Evolutionary conservation across 1,139 yeast species (phyloP).

Genomic region (Pneumocystis wakefieldiae): DNA sequence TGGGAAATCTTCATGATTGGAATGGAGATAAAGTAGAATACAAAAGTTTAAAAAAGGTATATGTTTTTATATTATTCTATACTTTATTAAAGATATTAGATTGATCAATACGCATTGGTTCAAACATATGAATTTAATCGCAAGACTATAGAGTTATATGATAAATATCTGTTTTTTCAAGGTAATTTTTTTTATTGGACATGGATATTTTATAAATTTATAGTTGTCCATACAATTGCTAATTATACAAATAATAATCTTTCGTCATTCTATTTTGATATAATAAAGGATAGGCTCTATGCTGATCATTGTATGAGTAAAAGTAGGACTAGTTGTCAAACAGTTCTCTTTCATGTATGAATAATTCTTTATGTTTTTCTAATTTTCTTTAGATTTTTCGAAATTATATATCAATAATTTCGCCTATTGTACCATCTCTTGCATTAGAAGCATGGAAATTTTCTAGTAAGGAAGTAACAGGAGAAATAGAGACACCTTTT

Average conservation of each 20-base stretch:
- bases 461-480: constrained; percentile 28
- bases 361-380: not conserved
- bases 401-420: constrained; percentile 47
- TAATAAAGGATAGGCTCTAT: constrained; percentile 71
- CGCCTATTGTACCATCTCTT: constrained; percentile 71
- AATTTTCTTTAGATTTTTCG: constrained; percentile 33
- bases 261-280: constrained; percentile 75
- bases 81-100: constrained; percentile 30
- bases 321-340: constrained; percentile 53
- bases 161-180: constrained; percentile 48
- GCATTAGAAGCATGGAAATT: constrained; percentile 80
- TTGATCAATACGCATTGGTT: constrained; percentile 54
- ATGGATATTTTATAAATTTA: not conserved
- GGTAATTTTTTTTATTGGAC: constrained; percentile 23
- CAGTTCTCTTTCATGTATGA: constrained; percentile 35
- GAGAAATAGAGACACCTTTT: constrained; percentile 13
- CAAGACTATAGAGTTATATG: constrained; percentile 34
- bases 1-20: constrained; percentile 53
- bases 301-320: constrained; percentile 40
- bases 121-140: constrained; percentile 38
- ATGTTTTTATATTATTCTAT: constrained; percentile 16
- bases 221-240: constrained; percentile 36
- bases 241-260: constrained; percentile 60
- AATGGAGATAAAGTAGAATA: constrained; percentile 13
- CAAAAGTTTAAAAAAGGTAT: constrained; percentile 15